Evolutionary conservation across 2,329 filamentous ascomycete species (phyloP), one percentile per base, ranked within the genome.

Genomic region (Fusarium secorum): DNA sequence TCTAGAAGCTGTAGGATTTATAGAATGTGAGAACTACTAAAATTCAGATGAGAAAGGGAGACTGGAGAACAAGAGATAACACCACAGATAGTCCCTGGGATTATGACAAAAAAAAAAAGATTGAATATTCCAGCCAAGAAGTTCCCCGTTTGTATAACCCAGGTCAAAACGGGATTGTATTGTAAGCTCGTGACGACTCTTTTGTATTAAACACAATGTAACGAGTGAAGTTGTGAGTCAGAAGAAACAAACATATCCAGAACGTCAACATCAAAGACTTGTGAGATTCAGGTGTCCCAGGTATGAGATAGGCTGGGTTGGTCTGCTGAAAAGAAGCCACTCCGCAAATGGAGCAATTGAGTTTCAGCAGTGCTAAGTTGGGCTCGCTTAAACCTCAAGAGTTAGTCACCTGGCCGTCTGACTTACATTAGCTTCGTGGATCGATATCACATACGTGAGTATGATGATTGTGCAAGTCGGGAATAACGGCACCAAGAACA

Each of bases 401-500:
- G 56, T 60, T 20, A 53, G 56, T 51, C 30, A 44, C 28, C 26
- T 65, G 32, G 35, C 30, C 46, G 38, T 71, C 53, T 71, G 41
- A 66, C 54, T 61, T 59, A 61, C 67, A 63, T 60, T 57, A 66
- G 45, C 44, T 49, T 18, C 42, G 39, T 53, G 49, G 32, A 39
- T n/a, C 38, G 41, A 32, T 45, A n/a, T 17, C 46, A 53, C 45
- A 28, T 63, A 53, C 49, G 59, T 62, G 55, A 52, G 17, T 33
- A 56, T 52, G 42, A 46, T 38, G 52, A 48, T 45, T 60, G 48
- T 38, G 51, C 24, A 48, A 61, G 36, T 58, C 48, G 62, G 48
- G 64, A 62, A 64, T 22, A 46, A 56, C 59, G 62, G 56, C 42
- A 58, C 51, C 42, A 46, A 62, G 41, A 54, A 64, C 67, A 56